Evolutionary conservation across 495 filamentous ascomycete genomes (phyloP).

Genomic region (Entonaema liquescens): DNA sequence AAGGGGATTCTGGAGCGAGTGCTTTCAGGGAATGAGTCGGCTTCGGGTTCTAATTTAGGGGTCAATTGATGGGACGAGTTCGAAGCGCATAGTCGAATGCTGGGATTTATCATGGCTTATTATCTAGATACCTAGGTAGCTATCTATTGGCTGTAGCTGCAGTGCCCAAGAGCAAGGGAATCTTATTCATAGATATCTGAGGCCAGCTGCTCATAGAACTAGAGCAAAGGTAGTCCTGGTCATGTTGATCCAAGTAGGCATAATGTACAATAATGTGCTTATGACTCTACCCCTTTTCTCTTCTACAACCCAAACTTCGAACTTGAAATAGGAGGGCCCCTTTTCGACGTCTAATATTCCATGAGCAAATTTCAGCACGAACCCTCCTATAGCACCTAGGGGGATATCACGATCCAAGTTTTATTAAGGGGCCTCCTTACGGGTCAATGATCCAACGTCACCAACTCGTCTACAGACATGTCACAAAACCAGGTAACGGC

Average conservation of each 20-base stretch:
- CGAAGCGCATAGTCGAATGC: no score
- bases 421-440: no score
- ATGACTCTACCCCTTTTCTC: no score
- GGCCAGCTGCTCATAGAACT: not conserved
- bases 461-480: not conserved
- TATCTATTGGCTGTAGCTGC: not conserved
- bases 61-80: not conserved
- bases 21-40: constrained; percentile 6
- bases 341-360: not conserved
- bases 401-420: not conserved
- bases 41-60: not conserved
- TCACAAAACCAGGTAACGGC: not conserved
- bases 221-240: no score
- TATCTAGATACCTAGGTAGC: no score
- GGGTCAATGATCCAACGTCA: not conserved
- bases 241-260: no score
- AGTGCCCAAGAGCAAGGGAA: no score
- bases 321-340: not conserved
- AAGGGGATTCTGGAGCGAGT: constrained; percentile 35
- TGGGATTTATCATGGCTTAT: not conserved
- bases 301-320: not conserved
- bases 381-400: not conserved
- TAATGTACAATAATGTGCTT: no score
- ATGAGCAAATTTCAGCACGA: not conserved
- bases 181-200: not conserved